Conservation (phyloP, 306 rosid species). For the Vachellia collinsii region DNA sequence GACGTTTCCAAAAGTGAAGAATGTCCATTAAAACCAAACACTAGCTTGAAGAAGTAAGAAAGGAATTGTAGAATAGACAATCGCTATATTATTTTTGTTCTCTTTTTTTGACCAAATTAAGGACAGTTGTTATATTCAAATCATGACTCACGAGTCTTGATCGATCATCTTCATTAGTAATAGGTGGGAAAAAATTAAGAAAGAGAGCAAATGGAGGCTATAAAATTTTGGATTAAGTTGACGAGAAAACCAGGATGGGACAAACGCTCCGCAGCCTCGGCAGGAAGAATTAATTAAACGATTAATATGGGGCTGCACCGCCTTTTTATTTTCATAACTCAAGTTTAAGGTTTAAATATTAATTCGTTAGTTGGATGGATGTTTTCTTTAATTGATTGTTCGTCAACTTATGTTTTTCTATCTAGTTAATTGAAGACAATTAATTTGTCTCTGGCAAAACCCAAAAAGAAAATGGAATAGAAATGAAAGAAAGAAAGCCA, state of each 20-base stretch:
- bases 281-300: not conserved
- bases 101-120: not conserved
- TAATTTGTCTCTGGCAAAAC: not conserved
- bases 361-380: not conserved
- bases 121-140: not conserved
- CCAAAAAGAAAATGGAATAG: not conserved
- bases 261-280: slow-evolving; percentile 1
- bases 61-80: not conserved
- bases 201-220: not conserved
- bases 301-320: slow-evolving; percentile 25
- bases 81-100: no score
- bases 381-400: slow-evolving; percentile 8
- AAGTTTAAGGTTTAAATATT: not conserved
- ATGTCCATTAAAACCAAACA: not conserved
- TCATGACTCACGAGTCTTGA: not conserved
- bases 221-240: slow-evolving; percentile 29
- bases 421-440: not conserved
- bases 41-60: not conserved
- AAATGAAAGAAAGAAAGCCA: not conserved
- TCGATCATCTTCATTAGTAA: not conserved
- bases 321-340: slow-evolving; percentile 13
- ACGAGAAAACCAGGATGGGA: slow-evolving; percentile 17
- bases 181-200: not conserved
- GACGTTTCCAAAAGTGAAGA: not conserved
- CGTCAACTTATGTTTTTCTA: not conserved